Evolutionary conservation across 1,284 basidiomycete genomes (phyloP).

Genomic region (Boletus sp.): DNA sequence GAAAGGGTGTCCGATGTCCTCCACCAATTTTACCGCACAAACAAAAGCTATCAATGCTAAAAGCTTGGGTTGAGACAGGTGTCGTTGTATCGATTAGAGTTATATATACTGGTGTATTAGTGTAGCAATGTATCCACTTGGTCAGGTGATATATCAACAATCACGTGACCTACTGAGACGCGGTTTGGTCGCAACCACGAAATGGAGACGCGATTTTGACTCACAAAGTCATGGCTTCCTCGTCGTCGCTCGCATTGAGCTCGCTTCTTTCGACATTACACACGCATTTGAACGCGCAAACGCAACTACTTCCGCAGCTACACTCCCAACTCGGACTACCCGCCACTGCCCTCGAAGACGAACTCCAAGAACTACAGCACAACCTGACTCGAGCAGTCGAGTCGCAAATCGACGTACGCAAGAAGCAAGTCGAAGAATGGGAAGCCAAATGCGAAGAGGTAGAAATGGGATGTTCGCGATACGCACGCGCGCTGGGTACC

Average conservation of each 20-base stretch:
- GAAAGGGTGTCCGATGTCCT: constrained; percentile 47
- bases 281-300: constrained; percentile 70
- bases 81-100: constrained; percentile 2
- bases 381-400: constrained; percentile 69
- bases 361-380: constrained; percentile 60
- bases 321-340: constrained; percentile 72
- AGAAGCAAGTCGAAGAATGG: constrained; percentile 70
- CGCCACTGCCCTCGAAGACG: constrained; percentile 68
- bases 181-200: constrained; percentile 23
- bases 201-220: constrained; percentile 11
- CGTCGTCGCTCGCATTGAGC: constrained; percentile 43
- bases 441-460: constrained; percentile 57
- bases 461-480: constrained; percentile 60
- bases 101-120: not conserved
- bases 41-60: constrained; percentile 39
- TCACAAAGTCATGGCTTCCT: constrained; percentile 26
- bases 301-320: constrained; percentile 67
- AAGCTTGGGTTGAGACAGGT: constrained; percentile 4
- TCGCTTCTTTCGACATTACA: constrained; percentile 73
- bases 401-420: constrained; percentile 57
- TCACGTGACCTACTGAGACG: constrained; percentile 24
- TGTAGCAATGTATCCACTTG: too few species aligned
- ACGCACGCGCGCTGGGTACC: constrained; percentile 63
- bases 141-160: constrained; percentile 27
- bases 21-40: constrained; percentile 49